These are phyloP conservation scores for Athelia psychrophila DNA, from an alignment of 1,284 basidiomycete genomes.

Conservation along the genomic window DNA sequence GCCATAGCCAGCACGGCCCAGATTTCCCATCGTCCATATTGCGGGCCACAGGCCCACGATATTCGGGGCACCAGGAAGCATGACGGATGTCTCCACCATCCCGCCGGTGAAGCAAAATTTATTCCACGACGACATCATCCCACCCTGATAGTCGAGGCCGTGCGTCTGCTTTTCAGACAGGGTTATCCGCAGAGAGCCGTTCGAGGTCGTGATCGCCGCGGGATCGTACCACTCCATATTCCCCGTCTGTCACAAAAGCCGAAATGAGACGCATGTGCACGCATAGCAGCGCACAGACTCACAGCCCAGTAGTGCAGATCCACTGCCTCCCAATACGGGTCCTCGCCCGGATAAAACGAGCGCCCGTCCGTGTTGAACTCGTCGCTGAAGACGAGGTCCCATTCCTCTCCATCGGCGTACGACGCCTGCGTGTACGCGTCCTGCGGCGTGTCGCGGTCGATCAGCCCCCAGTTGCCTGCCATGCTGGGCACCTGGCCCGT, in stretches of 20 bases:
- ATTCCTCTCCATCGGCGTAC: conserved; percentile 28
- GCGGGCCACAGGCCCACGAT: conserved; percentile 48
- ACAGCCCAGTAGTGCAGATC: conserved; percentile 73
- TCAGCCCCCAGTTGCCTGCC: conserved; percentile 37
- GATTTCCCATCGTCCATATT: conserved; percentile 66
- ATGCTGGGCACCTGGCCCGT: conserved; percentile 29
- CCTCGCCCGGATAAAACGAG: conserved; percentile 49
- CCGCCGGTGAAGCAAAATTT: conserved; percentile 82
- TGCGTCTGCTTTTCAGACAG: conserved; percentile 46
- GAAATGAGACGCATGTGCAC: no score
- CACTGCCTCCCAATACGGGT: conserved; percentile 67
- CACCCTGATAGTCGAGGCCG: conserved; percentile 60
- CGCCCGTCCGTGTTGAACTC: conserved; percentile 65
- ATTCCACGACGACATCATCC: conserved; percentile 59
- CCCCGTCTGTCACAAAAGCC: conserved; percentile 31
- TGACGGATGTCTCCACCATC: conserved; percentile 52
- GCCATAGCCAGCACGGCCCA: conserved; percentile 64
- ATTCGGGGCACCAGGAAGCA: conserved; percentile 59
- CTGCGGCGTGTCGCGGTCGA: conserved; percentile 51
- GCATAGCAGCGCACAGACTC: conserved; percentile 1
- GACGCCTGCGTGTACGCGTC: conserved; percentile 38
- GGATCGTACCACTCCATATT: conserved; percentile 66
- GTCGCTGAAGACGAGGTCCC: conserved; percentile 64
- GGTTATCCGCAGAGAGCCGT: conserved; percentile 64
- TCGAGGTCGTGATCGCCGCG: conserved; percentile 56